Conservation (phyloP, 202 grass and related monocot genomes). For the Carex sylvatica region DNA sequence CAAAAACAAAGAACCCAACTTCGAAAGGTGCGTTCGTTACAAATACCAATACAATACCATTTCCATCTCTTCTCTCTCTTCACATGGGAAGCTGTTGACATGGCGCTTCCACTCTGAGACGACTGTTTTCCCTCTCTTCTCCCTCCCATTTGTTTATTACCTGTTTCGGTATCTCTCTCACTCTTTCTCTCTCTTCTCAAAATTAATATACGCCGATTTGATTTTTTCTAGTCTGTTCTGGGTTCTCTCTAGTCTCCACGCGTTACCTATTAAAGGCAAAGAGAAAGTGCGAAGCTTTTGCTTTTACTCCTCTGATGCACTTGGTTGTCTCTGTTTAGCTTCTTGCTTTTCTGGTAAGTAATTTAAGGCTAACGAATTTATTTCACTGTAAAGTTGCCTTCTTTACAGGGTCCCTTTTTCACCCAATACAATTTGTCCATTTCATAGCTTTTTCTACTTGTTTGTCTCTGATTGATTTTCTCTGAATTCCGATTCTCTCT, state of each 20-base stretch:
- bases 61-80: constrained; percentile 23
- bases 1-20: constrained; percentile 6
- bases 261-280: constrained; percentile 24
- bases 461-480: not conserved
- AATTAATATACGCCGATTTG: constrained; percentile 9
- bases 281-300: constrained; percentile 18
- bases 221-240: constrained; percentile 15
- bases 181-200: not conserved
- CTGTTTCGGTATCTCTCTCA: not conserved
- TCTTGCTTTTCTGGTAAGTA: constrained; percentile 25
- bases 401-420: constrained; percentile 10
- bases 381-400: constrained; percentile 23
- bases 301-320: constrained; percentile 26
- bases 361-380: constrained; percentile 20
- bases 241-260: constrained; percentile 16
- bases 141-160: constrained; percentile 19
- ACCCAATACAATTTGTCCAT: not conserved
- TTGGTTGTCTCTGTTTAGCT: constrained; percentile 20
- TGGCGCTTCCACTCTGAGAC: constrained; percentile 24
- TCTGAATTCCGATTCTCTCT: not conserved
- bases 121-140: constrained; percentile 12
- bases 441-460: not conserved
- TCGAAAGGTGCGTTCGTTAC: constrained; percentile 18
- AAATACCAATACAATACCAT: constrained; percentile 12
- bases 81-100: constrained; percentile 29